These are phyloP conservation scores for Populus nigra DNA, from an alignment of 345 rosid species.

Conservation along the genomic window DNA sequence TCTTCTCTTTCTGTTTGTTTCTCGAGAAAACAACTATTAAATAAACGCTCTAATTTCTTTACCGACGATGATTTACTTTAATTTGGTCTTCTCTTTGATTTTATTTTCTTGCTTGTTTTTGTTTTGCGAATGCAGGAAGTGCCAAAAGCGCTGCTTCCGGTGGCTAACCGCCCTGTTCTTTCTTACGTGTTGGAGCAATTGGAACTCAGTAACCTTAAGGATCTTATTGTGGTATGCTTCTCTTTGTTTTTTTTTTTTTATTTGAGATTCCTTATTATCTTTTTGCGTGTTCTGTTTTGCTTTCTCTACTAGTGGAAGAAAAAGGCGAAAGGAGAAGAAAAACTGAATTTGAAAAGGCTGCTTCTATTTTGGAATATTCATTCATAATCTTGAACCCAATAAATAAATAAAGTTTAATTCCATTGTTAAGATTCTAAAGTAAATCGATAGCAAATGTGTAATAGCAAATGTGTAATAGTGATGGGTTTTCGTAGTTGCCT, in stretches of 20 bases:
- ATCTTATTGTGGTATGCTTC: constrained; percentile 74
- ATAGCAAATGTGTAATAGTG: background rate
- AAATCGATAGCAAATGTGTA: background rate
- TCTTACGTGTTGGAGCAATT: constrained; percentile 79
- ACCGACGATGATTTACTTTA: background rate
- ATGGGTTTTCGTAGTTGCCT: background rate
- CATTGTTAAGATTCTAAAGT: background rate
- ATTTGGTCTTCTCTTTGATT: background rate
- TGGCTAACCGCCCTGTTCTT: constrained; percentile 87
- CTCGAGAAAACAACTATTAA: background rate
- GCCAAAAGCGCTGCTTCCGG: constrained; percentile 89
- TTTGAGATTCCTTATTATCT: background rate
- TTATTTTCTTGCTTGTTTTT: background rate
- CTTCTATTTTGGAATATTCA: background rate
- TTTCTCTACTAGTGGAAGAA: background rate
- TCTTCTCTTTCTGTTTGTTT: background rate
- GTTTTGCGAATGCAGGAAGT: constrained; percentile 55
- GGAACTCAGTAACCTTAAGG: constrained; percentile 75
- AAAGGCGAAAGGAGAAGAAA: background rate
- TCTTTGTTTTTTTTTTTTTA: background rate
- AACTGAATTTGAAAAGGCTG: background rate
- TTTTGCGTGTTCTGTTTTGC: background rate
- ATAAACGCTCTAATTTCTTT: background rate
- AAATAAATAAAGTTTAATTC: background rate
- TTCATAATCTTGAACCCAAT: background rate